phyloP scores from a whole-genome alignment of 2,329 filamentous ascomycete species.

The Aspergillus transmontanensis region DNA sequence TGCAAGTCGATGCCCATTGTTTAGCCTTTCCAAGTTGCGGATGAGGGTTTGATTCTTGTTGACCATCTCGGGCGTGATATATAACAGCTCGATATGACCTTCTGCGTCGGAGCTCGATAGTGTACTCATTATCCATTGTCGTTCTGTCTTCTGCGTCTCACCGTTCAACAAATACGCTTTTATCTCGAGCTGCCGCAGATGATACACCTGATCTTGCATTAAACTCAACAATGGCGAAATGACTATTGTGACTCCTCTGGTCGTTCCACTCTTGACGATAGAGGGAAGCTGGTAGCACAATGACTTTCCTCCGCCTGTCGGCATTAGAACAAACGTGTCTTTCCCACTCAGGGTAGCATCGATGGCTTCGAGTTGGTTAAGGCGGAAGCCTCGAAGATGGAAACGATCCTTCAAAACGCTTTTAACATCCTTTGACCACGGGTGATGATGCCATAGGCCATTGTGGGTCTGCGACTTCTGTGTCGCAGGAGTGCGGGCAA shows the following conservation, averaged over 20 bases:
- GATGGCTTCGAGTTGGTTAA: slow-evolving; percentile 92
- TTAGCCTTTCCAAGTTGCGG: slow-evolving; percentile 66
- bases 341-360: slow-evolving; percentile 86
- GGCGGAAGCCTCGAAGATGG: slow-evolving; percentile 80
- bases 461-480: slow-evolving; percentile 37
- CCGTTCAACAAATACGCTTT: slow-evolving; percentile 82
- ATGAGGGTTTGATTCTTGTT: slow-evolving; percentile 75
- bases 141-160: slow-evolving; percentile 66
- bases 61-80: slow-evolving; percentile 97
- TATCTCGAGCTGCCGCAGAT: slow-evolving; percentile 73
- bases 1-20: slow-evolving; percentile 72
- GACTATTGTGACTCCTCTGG: slow-evolving; percentile 82
- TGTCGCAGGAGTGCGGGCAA: slow-evolving; percentile 28
- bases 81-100: slow-evolving; percentile 79
- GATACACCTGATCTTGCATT: slow-evolving; percentile 95
- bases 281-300: slow-evolving; percentile 95
- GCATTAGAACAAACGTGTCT: slow-evolving; percentile 96
- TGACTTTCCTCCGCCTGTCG: slow-evolving; percentile 94
- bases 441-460: slow-evolving; percentile 59
- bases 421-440: slow-evolving; percentile 87
- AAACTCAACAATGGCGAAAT: slow-evolving; percentile 92
- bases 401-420: slow-evolving; percentile 80
- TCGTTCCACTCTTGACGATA: slow-evolving; percentile 77
- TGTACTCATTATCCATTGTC: slow-evolving; percentile 65
- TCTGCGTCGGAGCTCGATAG: slow-evolving; percentile 69